Base-by-base conservation (phyloP, 75 land plant genomes). In the Isoetes taiwanensis region DNA sequence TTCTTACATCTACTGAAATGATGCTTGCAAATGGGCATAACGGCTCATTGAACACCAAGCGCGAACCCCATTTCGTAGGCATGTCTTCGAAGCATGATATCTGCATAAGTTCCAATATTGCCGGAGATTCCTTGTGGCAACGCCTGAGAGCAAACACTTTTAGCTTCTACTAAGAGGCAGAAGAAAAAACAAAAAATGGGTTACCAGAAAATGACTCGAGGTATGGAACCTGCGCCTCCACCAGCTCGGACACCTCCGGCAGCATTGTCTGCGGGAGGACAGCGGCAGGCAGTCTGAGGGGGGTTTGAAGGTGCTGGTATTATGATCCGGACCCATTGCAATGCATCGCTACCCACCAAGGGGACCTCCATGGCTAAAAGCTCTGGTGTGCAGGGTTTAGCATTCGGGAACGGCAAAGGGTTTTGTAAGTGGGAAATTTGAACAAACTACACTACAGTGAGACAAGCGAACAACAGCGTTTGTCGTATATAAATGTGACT, bases 351-450 rank as follows among this genome's bases (percentile, higher is more conserved):
- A 34, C 56, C 57, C 28, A 58, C 52, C 16, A 62, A 48, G 25
- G 65, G 65, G 34, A 68, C 71, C 71, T 68, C 71, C 71, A 68
- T 68, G 43, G n/a, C n/a, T n/a, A n/a, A n/a, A n/a, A n/a, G n/a
- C n/a, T n/a, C n/a, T n/a, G n/a, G n/a, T n/a, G n/a, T n/a, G n/a
- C n/a, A n/a, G n/a, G n/a, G n/a, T n/a, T n/a, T n/a, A n/a, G n/a
- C n/a, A n/a, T n/a, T n/a, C n/a, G n/a, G n/a, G n/a, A n/a, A n/a
- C n/a, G n/a, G n/a, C n/a, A n/a, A n/a, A n/a, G n/a, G n/a, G n/a
- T n/a, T n/a, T n/a, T n/a, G n/a, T n/a, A n/a, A n/a, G n/a, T n/a
- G n/a, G n/a, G n/a, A n/a, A n/a, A n/a, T n/a, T n/a, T n/a, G n/a
- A n/a, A n/a, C n/a, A n/a, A n/a, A n/a, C n/a, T n/a, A n/a, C n/a